Evolutionary conservation across 345 rosid species (phyloP).

Genomic region (Gossypium bickii): DNA sequence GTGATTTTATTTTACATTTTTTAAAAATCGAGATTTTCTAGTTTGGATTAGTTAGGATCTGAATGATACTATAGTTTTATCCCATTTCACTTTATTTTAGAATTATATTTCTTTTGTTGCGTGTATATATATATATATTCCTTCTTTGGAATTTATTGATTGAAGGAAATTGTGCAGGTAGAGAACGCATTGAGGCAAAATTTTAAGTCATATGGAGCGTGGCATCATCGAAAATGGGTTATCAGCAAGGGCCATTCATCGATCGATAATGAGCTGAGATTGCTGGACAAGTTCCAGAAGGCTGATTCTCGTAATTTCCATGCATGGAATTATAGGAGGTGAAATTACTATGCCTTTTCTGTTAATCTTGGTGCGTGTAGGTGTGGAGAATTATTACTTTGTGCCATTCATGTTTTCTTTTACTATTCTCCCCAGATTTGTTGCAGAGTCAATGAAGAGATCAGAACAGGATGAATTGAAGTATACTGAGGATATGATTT

Average conservation of each 20-base stretch:
- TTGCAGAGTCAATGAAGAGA: constrained; percentile 58
- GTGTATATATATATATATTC: background rate
- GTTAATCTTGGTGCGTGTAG: background rate
- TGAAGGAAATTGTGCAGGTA: constrained; percentile 40
- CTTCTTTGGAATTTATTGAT: background rate
- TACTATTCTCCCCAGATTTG: constrained; percentile 51
- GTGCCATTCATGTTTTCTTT: background rate
- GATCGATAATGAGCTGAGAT: constrained; percentile 48
- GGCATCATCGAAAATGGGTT: constrained; percentile 97
- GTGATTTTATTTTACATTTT: background rate
- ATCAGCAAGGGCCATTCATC: constrained; percentile 75
- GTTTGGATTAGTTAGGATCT: background rate
- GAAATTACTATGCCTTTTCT: background rate
- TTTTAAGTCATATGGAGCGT: constrained; percentile 83
- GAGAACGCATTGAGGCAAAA: constrained; percentile 77
- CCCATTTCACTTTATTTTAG: background rate
- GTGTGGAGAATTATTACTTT: background rate
- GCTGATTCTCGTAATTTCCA: constrained; percentile 82
- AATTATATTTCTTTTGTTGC: background rate
- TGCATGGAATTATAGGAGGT: constrained; percentile 97
- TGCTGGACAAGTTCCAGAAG: constrained; percentile 58
- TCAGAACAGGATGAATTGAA: constrained; percentile 76
- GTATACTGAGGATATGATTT: constrained; percentile 61
- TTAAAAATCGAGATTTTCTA: background rate
- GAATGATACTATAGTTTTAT: background rate